Conservation (phyloP, 352 stramenopile genomes). For the Globisporangium cystogenes region DNA sequence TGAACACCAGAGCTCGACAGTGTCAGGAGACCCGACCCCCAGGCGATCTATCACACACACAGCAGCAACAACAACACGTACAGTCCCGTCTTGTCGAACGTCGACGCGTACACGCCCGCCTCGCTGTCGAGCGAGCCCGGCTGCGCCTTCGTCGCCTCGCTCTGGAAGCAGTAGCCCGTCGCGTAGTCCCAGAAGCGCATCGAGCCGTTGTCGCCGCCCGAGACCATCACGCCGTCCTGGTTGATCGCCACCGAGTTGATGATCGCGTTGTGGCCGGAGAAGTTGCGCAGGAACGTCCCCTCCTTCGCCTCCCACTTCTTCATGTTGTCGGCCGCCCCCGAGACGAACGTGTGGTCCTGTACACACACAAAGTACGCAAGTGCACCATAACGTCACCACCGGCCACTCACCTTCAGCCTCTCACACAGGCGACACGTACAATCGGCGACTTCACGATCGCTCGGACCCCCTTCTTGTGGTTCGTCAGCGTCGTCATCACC, state of each 20-base stretch:
- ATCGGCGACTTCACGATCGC: conserved; percentile 87
- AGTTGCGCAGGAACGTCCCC: conserved; percentile 95
- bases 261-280: conserved; percentile 96
- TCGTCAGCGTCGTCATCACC: conserved; percentile 98
- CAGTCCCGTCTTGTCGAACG: conserved; percentile 97
- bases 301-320: conserved; percentile 98
- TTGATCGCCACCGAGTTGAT: conserved; percentile 99
- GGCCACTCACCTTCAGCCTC: not conserved
- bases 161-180: conserved; percentile 98
- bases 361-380: conserved; percentile 14
- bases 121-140: conserved; percentile 97
- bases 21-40: not conserved
- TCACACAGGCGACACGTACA: conserved; percentile 21
- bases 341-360: conserved; percentile 96
- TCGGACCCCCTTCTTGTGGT: conserved; percentile 98
- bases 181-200: conserved; percentile 99
- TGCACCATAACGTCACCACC: too few relatives aligned
- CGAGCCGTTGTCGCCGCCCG: conserved; percentile 95
- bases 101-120: conserved; percentile 94
- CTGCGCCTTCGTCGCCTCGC: conserved; percentile 91
- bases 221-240: conserved; percentile 96
- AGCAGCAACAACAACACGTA: conserved; percentile 47
- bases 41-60: not conserved
- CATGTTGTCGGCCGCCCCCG: conserved; percentile 95
- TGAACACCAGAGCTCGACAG: conserved; percentile 21